Conservation (phyloP, 768 basidiomycete species). For the Tubosaeta sp. region DNA sequence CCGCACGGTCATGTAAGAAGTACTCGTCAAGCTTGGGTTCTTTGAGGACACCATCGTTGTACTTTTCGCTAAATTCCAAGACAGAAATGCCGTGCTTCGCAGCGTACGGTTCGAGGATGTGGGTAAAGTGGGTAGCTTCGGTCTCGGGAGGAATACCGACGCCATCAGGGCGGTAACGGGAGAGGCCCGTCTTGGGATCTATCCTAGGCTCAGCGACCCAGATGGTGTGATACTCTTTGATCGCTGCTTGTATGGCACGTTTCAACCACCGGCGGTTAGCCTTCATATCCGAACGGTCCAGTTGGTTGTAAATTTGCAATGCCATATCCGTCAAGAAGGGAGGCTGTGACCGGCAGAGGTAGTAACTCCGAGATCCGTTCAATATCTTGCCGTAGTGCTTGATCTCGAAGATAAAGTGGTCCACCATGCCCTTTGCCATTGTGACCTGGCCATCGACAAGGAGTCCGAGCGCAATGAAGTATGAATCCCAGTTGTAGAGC, state of each 20-base stretch:
- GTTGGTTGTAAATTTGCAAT: slow-evolving; percentile 94
- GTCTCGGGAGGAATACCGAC: slow-evolving; percentile 97
- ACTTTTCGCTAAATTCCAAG: slow-evolving; percentile 94
- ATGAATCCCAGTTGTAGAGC: slow-evolving; percentile 95
- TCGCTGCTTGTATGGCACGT: slow-evolving; percentile 92
- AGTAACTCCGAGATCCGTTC: slow-evolving; percentile 94
- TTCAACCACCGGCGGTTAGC: slow-evolving; percentile 88
- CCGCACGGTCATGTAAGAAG: slow-evolving; percentile 94
- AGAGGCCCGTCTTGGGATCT: slow-evolving; percentile 91
- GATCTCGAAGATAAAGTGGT: slow-evolving; percentile 99
- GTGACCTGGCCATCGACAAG: slow-evolving; percentile 91
- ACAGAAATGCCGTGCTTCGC: slow-evolving; percentile 88
- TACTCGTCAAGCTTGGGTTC: slow-evolving; percentile 94
- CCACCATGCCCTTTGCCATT: slow-evolving; percentile 97
- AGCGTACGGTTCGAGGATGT: slow-evolving; percentile 94
- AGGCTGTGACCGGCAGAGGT: slow-evolving; percentile 93
- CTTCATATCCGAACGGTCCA: slow-evolving; percentile 78
- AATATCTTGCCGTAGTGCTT: slow-evolving; percentile 95
- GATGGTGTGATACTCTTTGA: slow-evolving; percentile 98
- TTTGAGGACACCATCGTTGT: slow-evolving; percentile 77
- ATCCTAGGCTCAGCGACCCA: slow-evolving; percentile 96
- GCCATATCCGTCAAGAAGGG: slow-evolving; percentile 99
- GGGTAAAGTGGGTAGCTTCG: slow-evolving; percentile 97
- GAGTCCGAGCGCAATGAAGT: slow-evolving; percentile 90
- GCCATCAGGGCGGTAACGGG: slow-evolving; percentile 90